Evolutionary conservation across 805 yeast genomes (phyloP), one percentile per base, ranked within the genome.

Genomic region (Barnettozyma wickerhamii): DNA sequence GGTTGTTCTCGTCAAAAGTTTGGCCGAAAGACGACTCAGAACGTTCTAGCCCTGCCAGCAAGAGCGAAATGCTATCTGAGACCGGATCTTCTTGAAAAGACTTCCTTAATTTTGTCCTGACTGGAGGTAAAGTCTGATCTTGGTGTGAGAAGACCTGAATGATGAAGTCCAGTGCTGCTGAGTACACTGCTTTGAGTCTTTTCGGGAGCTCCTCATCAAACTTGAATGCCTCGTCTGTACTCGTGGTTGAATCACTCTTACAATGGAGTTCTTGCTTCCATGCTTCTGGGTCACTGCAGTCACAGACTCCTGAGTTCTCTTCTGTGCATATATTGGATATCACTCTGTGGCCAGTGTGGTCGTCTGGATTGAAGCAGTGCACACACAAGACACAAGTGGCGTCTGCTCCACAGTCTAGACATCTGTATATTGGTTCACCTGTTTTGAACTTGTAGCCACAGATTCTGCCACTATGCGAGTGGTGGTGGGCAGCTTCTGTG

Each of bases 251-350:
- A 28, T 49, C 46, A 40, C 71, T 64, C 19, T 67, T 68, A 58
- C 93, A 84, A 46, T 74, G 65, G 31, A 84, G 21, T 6, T 62
- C 60, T 3, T 37, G 52, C 10, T 66, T 68, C 77, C 86, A 84
- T 0, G 95, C 95, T 55, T 86, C 95, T 0, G 84, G 79, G 54
- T 88, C 95, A 7, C 96, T 95, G 59, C 96, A 87, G 53, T 87
- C 96, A 30, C 61, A 57, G 18, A 57, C 42, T 18, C 90, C 86
- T 40, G 5, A 39, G 35, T 53, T 55, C 3, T 30, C 6, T 1
- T 41, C 48, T 1, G 45, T 29, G 13, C 66, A 55, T 69, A 75
- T 40, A 72, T 70, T 21, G 2, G 46, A 39, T 6, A 69, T 63
- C 7, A 85, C 84, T 45, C 75, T 75, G 55, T 85, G 95, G 38